Base-by-base conservation (phyloP, 192 early-diverging fungal species). In the Backusella liffmaniae region DNA sequence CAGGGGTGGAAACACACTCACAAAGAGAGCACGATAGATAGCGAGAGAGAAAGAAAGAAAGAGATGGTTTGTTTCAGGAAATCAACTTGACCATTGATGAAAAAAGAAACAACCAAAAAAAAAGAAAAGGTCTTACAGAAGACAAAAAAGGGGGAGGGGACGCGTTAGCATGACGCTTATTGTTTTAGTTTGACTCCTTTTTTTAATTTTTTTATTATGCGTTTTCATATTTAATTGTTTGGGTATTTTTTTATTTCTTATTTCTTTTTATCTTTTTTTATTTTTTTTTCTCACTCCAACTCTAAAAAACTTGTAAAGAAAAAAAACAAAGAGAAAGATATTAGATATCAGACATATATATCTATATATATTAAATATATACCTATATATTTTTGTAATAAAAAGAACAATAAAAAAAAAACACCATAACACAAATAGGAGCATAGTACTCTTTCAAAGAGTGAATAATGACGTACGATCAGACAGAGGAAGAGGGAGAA, bases 391-490 rank as follows among this genome's bases (percentile, higher is more conserved):
- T 56, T n/a, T 56, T 56, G 53, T 56, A 26, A 56, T 10, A 56
- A 68, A 37, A 18, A n/a, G 12, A 68, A 21, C 5, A 36, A 36
- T 35, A 66, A 66, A 6, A 67, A 35, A n/a, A 35, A 67, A 35
- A 34, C 30, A 67, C 21, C 15, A 18, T 39, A 18, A 1, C 37
- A 21, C n/a, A 67, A 67, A 67, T 67, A 67, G 29, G 66, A 67
- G 66, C n/a, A 18, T 67, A 35, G 34, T 35, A 35, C 32, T 67
- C 66, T 67, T 67, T 67, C 35, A 67, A 36, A 39, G n/a, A 39
- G 36, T 39, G 21, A 41, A 21, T 69, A 69, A 69, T 69, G 67
- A 69, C 67, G 26, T 71, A 71, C 49, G 70, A 71, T 71, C 35
- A 67, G 35, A 67, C 34, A 35, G 66, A 15, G 16, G 66, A 67